Evolutionary conservation across 148 eudicot species (phyloP), one percentile per base, ranked within the genome.

Genomic region (Persicaria tinctoria): DNA sequence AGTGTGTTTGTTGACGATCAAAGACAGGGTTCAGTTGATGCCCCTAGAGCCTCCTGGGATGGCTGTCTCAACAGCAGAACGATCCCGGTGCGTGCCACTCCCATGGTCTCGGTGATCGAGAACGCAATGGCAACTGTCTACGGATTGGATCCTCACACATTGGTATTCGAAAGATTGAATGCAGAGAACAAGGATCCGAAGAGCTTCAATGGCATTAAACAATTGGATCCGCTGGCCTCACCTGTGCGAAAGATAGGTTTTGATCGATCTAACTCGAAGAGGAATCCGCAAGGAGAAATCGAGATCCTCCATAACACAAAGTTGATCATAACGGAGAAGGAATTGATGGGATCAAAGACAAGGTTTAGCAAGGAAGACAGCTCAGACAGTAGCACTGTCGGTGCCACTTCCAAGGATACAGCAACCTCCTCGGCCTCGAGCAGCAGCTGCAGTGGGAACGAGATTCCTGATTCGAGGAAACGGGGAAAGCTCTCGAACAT

Each of bases 31-130:
- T 89, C 90, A 12, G 76, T 84, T 23, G 97, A 91, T 46, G 90
- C 88, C 51, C 93, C 93, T 32, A 82, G 98, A 75, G 93, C 97
- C 77, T 93, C 98, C 1, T 93, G 97, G 98, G 97, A 93, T 71
- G 98, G 92, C 60, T 87, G 88, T 66, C 74, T 89, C 86, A 74
- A 82, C 5, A 90, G 88, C 16, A 79, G 88, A 64, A 80, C 75
- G 84, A 51, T 44, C 62, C 62, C 62, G 17, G 14, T 70, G 4
- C 64, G 44, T 12, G 78, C 79, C 6, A 74, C 91, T 1, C 96
- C 96, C 0, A 86, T 90, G 84, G 80, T 94, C 2, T 89, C 94
- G 7, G 95, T 83, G 0, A 90, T 89, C 5, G 98, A 94, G 68
- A 91, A 87, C 80, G 90, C 82, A 54, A 86, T 88, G 78, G 93